Conservation (phyloP, 1,139 yeast species). For the Blastobotrys persicus region DNA sequence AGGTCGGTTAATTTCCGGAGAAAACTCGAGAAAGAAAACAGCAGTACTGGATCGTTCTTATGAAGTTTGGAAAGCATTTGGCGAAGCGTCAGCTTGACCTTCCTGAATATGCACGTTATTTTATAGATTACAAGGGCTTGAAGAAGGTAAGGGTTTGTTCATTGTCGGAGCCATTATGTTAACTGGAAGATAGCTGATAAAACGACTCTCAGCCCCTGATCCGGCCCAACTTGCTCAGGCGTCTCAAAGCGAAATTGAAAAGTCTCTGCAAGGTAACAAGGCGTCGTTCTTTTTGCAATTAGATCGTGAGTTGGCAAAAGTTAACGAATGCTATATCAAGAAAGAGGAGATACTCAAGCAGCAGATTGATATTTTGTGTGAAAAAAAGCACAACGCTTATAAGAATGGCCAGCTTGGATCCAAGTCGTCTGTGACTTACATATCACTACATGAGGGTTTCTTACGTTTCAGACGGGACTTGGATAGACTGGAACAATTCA, state of each 20-base stretch:
- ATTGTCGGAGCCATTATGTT: background rate
- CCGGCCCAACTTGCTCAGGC: constrained; percentile 29
- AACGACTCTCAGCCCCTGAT: constrained; percentile 38
- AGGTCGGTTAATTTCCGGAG: background rate
- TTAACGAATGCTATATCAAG: constrained; percentile 81
- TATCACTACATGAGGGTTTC: constrained; percentile 78
- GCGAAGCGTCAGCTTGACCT: constrained; percentile 92
- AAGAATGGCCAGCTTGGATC: constrained; percentile 43
- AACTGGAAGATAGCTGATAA: constrained; percentile 35
- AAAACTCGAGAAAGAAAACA: background rate
- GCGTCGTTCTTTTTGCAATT: constrained; percentile 90
- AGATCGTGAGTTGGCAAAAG: constrained; percentile 93
- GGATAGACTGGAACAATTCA: constrained; percentile 84
- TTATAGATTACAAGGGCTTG: constrained; percentile 89
- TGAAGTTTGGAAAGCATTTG: constrained; percentile 93
- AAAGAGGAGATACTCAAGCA: constrained; percentile 81
- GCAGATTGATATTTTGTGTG: constrained; percentile 69
- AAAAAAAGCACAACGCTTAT: constrained; percentile 64
- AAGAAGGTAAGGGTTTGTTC: constrained; percentile 49
- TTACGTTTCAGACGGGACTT: constrained; percentile 87
- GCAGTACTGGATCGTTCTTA: constrained; percentile 14
- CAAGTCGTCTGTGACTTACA: constrained; percentile 55
- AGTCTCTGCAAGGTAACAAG: constrained; percentile 79
- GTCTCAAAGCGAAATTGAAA: constrained; percentile 42
- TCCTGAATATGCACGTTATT: constrained; percentile 91